Evolutionary conservation across 164 flowering plant genomes (phyloP), one percentile per base, ranked within the genome.

Genomic region (Aristolochia californica): DNA sequence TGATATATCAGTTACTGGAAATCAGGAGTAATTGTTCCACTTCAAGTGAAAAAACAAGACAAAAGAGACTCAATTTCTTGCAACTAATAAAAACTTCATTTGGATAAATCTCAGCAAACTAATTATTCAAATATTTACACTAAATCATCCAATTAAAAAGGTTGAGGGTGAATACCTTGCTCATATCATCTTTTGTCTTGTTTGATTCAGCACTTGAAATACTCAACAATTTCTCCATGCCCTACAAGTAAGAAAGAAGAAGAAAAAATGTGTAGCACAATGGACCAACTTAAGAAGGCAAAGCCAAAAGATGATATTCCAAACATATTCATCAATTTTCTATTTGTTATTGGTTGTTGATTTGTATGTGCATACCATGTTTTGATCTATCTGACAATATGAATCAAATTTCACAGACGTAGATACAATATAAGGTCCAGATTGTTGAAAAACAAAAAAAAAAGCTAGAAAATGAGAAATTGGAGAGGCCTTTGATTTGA

Each of bases 171-270:
- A 5, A 17, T 54, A 54, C 40, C 38, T 26, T 27, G 15, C 9
- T 27, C 2, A n/a, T 28, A n/a, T 56, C 40, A 63, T 64, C 66
- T n/a, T 63, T 59, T n/a, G 59, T 55, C 53, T 73, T 67, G 17
- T 62, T 72, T 51, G 68, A 65, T 43, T 56, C 65, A 21, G 49
- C 55, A 28, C 68, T 70, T 44, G 84, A 77, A 14, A 74, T 45
- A 66, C 74, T 74, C 30, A 80, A 68, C 56, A 83, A 72, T 61
- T 71, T 72, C 12, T 76, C 75, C 77, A 82, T 75, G 77, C 84
- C 78, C 89, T 86, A 74, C 62, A 70, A 16, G 44, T 54, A 28
- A 54, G 22, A 27, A 54, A n/a, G n/a, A 54, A 15, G 13, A 26
- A 7, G 16, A 24, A 15, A 54, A 54, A 8, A n/a, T n/a, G 1